Percentiles rank a stretch among this genome's conserved stretches.
Evolutionary conservation across 805 yeast species (phyloP).

Genomic region (Candida cerambycidarum): DNA sequence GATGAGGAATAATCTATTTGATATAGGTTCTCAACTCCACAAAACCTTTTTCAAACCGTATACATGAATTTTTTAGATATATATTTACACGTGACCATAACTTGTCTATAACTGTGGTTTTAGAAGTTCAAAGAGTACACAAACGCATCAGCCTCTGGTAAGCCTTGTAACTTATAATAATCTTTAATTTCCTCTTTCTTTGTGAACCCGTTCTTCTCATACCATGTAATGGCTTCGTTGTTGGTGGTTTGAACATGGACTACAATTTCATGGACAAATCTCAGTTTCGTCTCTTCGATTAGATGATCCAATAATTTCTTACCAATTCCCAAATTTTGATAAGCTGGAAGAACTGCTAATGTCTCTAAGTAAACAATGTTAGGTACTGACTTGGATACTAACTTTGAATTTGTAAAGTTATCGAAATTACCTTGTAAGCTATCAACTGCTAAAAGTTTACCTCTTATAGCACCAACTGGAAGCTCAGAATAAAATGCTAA

Average conservation of each 20-base stretch:
- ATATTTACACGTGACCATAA: too few relatives aligned
- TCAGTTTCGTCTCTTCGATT: slow-evolving; percentile 52
- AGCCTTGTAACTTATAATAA: slow-evolving; percentile 48
- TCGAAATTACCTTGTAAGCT: slow-evolving; percentile 24
- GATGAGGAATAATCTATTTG: slow-evolving; percentile 33
- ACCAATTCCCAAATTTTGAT: slow-evolving; percentile 65
- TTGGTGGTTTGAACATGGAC: slow-evolving; percentile 54
- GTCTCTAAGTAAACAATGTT: slow-evolving; percentile 63
- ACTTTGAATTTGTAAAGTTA: slow-evolving; percentile 26
- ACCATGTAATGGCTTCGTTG: slow-evolving; percentile 49
- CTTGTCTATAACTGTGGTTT: too few relatives aligned
- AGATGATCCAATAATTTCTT: slow-evolving; percentile 54
- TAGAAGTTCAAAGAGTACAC: slow-evolving; percentile 32
- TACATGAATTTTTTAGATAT: too few relatives aligned
- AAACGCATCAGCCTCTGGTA: slow-evolving; percentile 50
- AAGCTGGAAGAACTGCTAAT: slow-evolving; percentile 65
- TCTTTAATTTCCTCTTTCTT: slow-evolving; percentile 37
- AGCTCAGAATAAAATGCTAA: slow-evolving; percentile 70
- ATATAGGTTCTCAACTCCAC: too few relatives aligned
- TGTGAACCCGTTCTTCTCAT: slow-evolving; percentile 48
- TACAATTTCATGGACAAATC: slow-evolving; percentile 52
- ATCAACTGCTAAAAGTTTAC: slow-evolving; percentile 46
- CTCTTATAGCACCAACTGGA: slow-evolving; percentile 77
- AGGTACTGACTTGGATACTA: slow-evolving; percentile 35
- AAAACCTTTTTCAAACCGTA: too few relatives aligned